Evolutionary conservation across 495 filamentous ascomycete genomes (phyloP).

Genomic region (Pyronema omphalodes): DNA sequence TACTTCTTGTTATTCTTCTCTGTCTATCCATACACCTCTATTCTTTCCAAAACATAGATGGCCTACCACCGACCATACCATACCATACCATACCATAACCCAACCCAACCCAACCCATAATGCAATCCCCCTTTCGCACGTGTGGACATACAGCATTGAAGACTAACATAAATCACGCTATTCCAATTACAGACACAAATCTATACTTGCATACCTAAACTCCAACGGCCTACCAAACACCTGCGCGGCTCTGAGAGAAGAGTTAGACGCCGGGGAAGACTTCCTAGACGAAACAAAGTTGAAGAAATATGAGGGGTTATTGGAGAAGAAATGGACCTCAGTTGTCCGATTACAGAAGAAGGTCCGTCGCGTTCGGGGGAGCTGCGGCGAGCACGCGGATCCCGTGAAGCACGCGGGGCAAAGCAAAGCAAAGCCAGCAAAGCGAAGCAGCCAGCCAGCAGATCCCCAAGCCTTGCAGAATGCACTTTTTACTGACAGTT

Average conservation of each 20-base stretch:
- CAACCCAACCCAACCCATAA: not conserved
- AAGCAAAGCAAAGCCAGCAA: not conserved
- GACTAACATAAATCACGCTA: too few relatives aligned
- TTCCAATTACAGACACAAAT: conserved; percentile 50
- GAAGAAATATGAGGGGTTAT: conserved; percentile 74
- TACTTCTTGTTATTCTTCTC: not conserved
- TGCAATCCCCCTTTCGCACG: too few relatives aligned
- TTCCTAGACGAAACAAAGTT: conserved; percentile 55
- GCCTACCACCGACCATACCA: not conserved
- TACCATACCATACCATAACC: not conserved
- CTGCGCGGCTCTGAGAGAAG: conserved; percentile 46
- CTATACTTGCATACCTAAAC: conserved; percentile 71
- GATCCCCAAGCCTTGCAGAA: not conserved
- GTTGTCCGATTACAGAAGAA: conserved; percentile 82
- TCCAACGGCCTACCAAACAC: conserved; percentile 50
- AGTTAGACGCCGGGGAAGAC: conserved; percentile 44
- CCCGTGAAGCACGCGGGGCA: too few relatives aligned
- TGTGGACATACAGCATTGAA: too few relatives aligned
- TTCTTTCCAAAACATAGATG: not conserved
- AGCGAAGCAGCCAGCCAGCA: conserved; percentile 1
- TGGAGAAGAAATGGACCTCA: conserved; percentile 96
- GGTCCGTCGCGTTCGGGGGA: conserved; percentile 30
- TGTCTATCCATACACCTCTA: not conserved
- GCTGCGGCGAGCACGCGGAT: not conserved
- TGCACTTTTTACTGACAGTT: conserved; percentile 6